phyloP scores from a whole-genome alignment of 306 rosid genomes.

The Cicer cuneatum region DNA sequence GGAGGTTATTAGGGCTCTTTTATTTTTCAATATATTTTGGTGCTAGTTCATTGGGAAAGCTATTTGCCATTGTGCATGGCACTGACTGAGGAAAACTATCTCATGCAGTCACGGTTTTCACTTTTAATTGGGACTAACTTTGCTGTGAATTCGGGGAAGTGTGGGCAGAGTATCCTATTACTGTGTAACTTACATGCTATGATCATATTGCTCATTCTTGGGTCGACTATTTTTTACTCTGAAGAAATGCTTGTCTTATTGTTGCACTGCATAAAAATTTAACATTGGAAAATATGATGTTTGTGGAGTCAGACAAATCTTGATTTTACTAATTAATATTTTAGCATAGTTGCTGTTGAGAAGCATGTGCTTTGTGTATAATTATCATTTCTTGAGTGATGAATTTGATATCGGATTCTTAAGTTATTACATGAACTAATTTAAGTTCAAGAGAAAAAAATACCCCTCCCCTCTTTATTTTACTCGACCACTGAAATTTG shows the following conservation, averaged over 20 bases:
- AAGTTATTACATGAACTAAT: constrained; percentile 15
- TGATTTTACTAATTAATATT: constrained; percentile 27
- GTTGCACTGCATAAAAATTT: constrained; percentile 21
- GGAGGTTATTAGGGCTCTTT: constrained; percentile 1
- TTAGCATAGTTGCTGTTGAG: constrained; percentile 11
- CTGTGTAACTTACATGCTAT: constrained; percentile 7
- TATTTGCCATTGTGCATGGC: background rate
- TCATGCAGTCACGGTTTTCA: constrained; percentile 1
- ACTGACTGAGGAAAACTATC: background rate
- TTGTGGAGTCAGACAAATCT: constrained; percentile 22
- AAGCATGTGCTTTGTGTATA: constrained; percentile 15
- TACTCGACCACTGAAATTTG: background rate
- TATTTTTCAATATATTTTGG: background rate
- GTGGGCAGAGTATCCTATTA: background rate
- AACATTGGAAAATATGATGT: background rate
- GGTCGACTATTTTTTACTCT: background rate
- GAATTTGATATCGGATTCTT: constrained; percentile 16
- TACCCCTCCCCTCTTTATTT: constrained; percentile 4
- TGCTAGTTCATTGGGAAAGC: constrained; percentile 7
- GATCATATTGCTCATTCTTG: constrained; percentile 33
- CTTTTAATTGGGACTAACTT: constrained; percentile 4
- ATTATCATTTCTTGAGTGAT: constrained; percentile 29
- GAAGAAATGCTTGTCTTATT: background rate
- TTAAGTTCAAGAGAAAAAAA: constrained; percentile 19
- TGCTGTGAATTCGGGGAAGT: constrained; percentile 35